Conservation (phyloP, 164 flowering plant genomes). For the Aristolochia fimbriata region DNA sequence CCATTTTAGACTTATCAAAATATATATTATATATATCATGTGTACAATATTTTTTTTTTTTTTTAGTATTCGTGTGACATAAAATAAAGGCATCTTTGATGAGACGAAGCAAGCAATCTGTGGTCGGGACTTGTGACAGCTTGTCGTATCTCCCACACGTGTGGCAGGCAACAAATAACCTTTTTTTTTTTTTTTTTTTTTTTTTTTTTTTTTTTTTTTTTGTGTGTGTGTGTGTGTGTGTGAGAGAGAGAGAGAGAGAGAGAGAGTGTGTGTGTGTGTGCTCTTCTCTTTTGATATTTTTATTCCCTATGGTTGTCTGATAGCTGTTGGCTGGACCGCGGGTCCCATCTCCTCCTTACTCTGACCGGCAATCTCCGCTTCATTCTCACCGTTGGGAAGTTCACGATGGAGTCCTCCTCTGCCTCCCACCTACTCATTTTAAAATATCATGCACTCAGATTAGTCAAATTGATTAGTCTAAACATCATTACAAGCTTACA, state of each 20-base stretch:
- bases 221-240: no score
- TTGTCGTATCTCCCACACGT: background rate
- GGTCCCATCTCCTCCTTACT: conserved; percentile 27
- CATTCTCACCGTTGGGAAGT: conserved; percentile 88
- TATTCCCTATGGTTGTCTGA: background rate
- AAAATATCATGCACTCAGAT: background rate
- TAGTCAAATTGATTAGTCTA: background rate
- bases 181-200: background rate
- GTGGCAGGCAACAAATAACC: background rate
- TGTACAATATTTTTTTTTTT: no score
- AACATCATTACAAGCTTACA: background rate
- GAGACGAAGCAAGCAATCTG: no score
- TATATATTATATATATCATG: no score
- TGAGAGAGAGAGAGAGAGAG: no score
- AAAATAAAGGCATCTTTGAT: no score
- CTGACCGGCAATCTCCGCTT: conserved; percentile 72
- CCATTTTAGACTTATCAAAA: no score
- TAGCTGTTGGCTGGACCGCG: background rate
- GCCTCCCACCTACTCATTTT: conserved; percentile 57
- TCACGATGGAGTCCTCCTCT: conserved; percentile 63
- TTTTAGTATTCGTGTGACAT: no score
- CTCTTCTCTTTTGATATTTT: background rate
- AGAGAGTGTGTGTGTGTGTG: no score
- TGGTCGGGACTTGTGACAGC: no score
- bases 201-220: background rate